Percentiles rank a stretch among this genome's conserved stretches.
Conservation (phyloP, 2,329 filamentous ascomycete genomes). For the Apiospora marii region DNA sequence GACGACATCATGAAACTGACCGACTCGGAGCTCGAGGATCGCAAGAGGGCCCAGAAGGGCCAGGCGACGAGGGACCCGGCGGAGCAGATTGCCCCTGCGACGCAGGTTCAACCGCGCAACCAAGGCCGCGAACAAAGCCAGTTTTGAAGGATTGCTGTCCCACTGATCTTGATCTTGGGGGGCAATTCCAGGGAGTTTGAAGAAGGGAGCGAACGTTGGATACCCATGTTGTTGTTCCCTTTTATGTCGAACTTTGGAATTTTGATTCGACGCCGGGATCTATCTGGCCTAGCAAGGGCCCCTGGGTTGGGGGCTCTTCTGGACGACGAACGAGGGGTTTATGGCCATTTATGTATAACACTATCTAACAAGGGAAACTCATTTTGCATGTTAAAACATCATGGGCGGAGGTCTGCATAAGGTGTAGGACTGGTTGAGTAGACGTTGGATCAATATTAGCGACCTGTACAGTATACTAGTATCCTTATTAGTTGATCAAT, state of each 20-base stretch:
- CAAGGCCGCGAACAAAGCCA: background rate
- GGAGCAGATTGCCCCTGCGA: slow-evolving; percentile 33
- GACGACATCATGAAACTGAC: slow-evolving; percentile 54
- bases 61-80: slow-evolving; percentile 28
- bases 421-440: background rate
- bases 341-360: background rate
- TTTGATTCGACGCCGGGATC: background rate
- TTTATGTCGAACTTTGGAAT: background rate
- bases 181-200: background rate
- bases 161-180: too few relatives aligned
- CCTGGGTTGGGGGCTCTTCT: background rate
- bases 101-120: slow-evolving; percentile 30
- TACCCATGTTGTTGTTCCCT: slow-evolving; percentile 5
- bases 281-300: background rate
- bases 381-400: background rate
- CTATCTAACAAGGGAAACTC: background rate
- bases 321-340: background rate
- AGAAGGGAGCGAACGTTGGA: slow-evolving; percentile 3
- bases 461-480: background rate
- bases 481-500: background rate
- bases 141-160: background rate
- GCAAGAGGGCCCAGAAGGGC: background rate
- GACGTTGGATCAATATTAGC: background rate
- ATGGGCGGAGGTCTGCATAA: background rate
- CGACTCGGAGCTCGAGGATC: slow-evolving; percentile 28